Percentiles rank a stretch among this genome's conserved stretches.
These are phyloP conservation scores for Hericium coralloides DNA, from an alignment of 768 basidiomycete genomes.

Conservation along the genomic window DNA sequence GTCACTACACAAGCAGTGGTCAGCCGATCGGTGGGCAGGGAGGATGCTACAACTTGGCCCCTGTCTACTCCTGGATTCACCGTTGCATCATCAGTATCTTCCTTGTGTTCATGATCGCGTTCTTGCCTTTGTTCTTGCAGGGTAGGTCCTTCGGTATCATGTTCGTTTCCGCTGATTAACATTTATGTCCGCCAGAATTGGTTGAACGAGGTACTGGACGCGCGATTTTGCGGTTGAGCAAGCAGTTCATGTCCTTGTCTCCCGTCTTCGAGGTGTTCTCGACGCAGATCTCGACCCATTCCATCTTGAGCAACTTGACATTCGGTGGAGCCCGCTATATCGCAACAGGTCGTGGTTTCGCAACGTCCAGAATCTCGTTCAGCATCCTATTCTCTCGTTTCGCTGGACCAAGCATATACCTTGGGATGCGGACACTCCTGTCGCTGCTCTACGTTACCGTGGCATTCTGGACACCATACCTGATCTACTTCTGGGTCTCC, in stretches of 20 bases:
- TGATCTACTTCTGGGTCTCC: slow-evolving; percentile 98
- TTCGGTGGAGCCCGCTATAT: slow-evolving; percentile 99
- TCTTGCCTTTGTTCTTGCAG: slow-evolving; percentile 91
- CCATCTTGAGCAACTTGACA: slow-evolving; percentile 92
- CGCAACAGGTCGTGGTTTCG: slow-evolving; percentile 97
- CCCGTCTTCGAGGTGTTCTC: slow-evolving; percentile 97
- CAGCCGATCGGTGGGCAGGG: slow-evolving; percentile 67
- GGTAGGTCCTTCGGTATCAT: slow-evolving; percentile 36
- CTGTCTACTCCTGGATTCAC: slow-evolving; percentile 92
- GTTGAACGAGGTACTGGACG: slow-evolving; percentile 92
- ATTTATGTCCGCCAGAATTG: slow-evolving; percentile 52
- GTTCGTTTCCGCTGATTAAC: background rate
- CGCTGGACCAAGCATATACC: slow-evolving; percentile 96
- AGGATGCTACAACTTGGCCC: slow-evolving; percentile 91
- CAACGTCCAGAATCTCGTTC: slow-evolving; percentile 91
- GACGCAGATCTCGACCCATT: slow-evolving; percentile 97
- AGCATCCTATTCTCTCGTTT: slow-evolving; percentile 95
- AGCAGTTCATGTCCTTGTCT: slow-evolving; percentile 91
- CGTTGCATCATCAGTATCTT: slow-evolving; percentile 97
- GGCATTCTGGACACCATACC: slow-evolving; percentile 82
- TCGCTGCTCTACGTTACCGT: slow-evolving; percentile 92
- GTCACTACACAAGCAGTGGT: slow-evolving; percentile 65
- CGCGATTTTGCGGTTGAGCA: slow-evolving; percentile 83
- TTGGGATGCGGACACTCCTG: slow-evolving; percentile 89
- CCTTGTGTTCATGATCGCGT: slow-evolving; percentile 96